Percentiles rank a stretch among this genome's conserved stretches.
Conservation (phyloP, 208 protist species). For the Phytomonas sp. region DNA sequence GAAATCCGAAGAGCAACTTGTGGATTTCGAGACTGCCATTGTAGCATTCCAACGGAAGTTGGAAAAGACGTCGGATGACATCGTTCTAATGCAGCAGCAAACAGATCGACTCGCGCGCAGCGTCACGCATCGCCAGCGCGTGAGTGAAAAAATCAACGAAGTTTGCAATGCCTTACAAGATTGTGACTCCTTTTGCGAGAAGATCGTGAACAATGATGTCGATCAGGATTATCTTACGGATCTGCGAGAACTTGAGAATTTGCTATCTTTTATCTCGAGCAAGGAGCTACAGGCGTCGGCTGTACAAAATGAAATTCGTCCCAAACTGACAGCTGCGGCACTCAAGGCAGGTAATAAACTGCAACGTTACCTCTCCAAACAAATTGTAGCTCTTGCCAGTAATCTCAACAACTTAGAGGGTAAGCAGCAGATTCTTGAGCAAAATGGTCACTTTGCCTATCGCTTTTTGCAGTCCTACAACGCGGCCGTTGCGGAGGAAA, state of each 20-base stretch:
- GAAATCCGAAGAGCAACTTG: conserved; percentile 63
- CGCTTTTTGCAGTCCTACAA: conserved; percentile 77
- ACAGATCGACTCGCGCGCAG: conserved; percentile 55
- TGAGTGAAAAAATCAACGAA: conserved; percentile 69
- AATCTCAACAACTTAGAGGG: conserved; percentile 31
- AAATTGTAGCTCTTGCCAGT: conserved; percentile 33
- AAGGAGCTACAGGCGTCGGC: conserved; percentile 63
- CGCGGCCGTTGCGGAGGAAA: conserved; percentile 35
- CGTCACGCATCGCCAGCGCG: conserved; percentile 63
- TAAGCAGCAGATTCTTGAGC: conserved; percentile 47
- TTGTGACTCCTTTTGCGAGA: conserved; percentile 76
- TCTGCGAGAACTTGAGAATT: conserved; percentile 58
- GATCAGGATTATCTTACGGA: conserved; percentile 54
- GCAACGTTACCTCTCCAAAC: conserved; percentile 48
- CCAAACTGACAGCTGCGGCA: conserved; percentile 58
- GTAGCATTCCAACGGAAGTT: conserved; percentile 69
- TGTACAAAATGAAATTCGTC: conserved; percentile 73
- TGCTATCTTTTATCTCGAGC: conserved; percentile 63
- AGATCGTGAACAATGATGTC: conserved; percentile 66
- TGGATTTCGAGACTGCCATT: conserved; percentile 79
- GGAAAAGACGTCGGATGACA: conserved; percentile 65
- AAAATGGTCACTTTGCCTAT: conserved; percentile 58
- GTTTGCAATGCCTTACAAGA: conserved; percentile 75
- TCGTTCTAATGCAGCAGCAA: conserved; percentile 77
- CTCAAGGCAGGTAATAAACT: conserved; percentile 75